Base-by-base conservation (phyloP, 352 stramenopile genomes). In the Aphanomyces cochlioides region DNA sequence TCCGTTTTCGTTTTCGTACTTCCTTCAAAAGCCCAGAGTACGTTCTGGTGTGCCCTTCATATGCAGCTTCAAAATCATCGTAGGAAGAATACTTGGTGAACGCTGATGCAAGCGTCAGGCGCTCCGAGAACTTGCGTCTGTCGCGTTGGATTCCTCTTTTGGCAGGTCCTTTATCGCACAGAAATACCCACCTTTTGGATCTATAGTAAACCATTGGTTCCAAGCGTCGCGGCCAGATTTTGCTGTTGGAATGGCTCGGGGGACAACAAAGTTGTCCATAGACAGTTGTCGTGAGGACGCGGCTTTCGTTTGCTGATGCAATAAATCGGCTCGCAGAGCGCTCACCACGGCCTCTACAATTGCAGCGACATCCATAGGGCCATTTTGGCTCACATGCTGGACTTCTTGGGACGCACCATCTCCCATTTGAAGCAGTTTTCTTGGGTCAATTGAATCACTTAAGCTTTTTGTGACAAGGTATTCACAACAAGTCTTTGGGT, bases 21-120 rank as follows among this genome's bases (percentile, higher is more conserved):
- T 53, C 45, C 13, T 53, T 15, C 13, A 53, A 19, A 15, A 53
- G 45, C 13, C n/a, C n/a, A 19, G 45, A 53, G 45, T 53, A 53
- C n/a, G 45, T 53, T 15, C n/a, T 53, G 1, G 45, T 53, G 45
- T 53, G n/a, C n/a, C 56, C 56, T 17, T 15, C 21, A 19, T 61
- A 61, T 17, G 56, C 1, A 19, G 13, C 12, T 61, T 61, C 56
- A 19, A 61, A 61, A 17, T 61, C 12, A 19, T 13, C 13, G 19
- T 61, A 61, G 13, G 56, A 53, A 2, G 12, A 19, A 48, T 61
- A 61, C 56, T 61, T 61, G 21, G 13, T 48, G 56, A 61, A 48
- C 17, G 56, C 56, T 61, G 37, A 19, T 17, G 56, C 56, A 17
- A 61, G 13, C 56, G 37, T 48, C 21, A 38, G 21, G 13, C 56